These are phyloP conservation scores for Gossypium gossypioides DNA, from an alignment of 441 rosid species.

Conservation along the genomic window DNA sequence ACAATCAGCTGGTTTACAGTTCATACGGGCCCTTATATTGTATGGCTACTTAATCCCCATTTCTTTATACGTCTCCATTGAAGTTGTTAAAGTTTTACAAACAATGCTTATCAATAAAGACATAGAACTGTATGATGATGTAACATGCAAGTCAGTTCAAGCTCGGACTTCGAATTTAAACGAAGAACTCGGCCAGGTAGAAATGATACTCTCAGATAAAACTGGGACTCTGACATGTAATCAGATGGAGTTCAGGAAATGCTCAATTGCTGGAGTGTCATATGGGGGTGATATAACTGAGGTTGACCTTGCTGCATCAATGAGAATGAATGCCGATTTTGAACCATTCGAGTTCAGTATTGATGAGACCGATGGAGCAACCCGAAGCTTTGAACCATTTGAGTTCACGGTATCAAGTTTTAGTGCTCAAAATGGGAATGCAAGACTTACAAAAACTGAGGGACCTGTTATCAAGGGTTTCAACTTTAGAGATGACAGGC, in stretches of 20 bases:
- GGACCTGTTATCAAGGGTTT: slow-evolving; percentile 50
- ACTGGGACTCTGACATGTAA: slow-evolving; percentile 86
- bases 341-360: slow-evolving; percentile 24
- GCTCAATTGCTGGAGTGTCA: slow-evolving; percentile 64
- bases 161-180: slow-evolving; percentile 75
- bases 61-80: slow-evolving; percentile 78
- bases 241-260: slow-evolving; percentile 75
- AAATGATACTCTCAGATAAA: slow-evolving; percentile 66
- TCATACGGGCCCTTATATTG: slow-evolving; percentile 51
- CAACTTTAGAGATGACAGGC: slow-evolving; percentile 55
- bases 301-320: slow-evolving; percentile 64
- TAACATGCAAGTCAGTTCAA: slow-evolving; percentile 37
- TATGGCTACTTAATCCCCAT: slow-evolving; percentile 80
- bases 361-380: slow-evolving; percentile 1
- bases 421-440: slow-evolving; percentile 15
- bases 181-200: slow-evolving; percentile 80
- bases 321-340: slow-evolving; percentile 37
- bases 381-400: slow-evolving; percentile 20
- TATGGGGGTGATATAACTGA: slow-evolving; percentile 53
- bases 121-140: slow-evolving; percentile 53
- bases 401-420: slow-evolving; percentile 17
- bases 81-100: slow-evolving; percentile 66
- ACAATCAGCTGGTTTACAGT: slow-evolving; percentile 37
- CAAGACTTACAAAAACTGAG: slow-evolving; percentile 7
- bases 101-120: slow-evolving; percentile 62